Percentiles rank a stretch among this genome's conserved stretches.
phyloP scores from a whole-genome alignment of 331 rosid genomes.

The Arachis monticola region DNA sequence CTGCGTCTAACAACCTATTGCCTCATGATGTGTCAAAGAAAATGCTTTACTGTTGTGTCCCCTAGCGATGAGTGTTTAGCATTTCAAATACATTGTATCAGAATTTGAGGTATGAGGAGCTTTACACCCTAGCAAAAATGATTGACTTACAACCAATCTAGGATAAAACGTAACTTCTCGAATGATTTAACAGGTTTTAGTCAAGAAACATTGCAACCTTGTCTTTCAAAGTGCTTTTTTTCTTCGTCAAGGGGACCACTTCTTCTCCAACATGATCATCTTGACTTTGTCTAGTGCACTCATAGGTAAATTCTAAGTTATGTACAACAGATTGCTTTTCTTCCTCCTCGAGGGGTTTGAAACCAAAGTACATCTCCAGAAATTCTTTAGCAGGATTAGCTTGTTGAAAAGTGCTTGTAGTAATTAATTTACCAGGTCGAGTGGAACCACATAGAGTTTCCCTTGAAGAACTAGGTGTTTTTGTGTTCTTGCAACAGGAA shows the following conservation, averaged over 20 bases:
- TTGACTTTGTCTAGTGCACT: conserved; percentile 42
- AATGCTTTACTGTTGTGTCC: conserved; percentile 8
- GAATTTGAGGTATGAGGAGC: conserved; percentile 34
- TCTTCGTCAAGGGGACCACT: conserved; percentile 51
- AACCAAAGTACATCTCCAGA: conserved; percentile 81
- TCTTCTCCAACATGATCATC: conserved; percentile 48
- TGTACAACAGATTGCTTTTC: conserved; percentile 46
- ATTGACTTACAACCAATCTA: conserved; percentile 3
- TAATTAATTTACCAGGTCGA: conserved; percentile 37
- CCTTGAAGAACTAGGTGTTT: conserved; percentile 31
- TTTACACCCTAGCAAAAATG: not conserved
- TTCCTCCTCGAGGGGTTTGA: conserved; percentile 53
- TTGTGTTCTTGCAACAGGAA: conserved; percentile 39
- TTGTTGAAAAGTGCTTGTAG: conserved; percentile 35
- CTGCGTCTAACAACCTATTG: not conserved
- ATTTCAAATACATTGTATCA: conserved; percentile 20
- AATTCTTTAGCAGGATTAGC: conserved; percentile 82
- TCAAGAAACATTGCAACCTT: conserved; percentile 69
- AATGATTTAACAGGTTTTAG: conserved; percentile 41
- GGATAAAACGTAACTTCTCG: conserved; percentile 10
- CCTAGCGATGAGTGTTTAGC: conserved; percentile 12
- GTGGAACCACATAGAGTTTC: conserved; percentile 41
- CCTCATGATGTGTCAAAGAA: not conserved
- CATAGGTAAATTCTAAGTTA: conserved; percentile 43
- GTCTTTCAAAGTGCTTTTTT: conserved; percentile 69